Evolutionary conservation across 208 protist species (phyloP).

Genomic region (Novymonas esmeraldas): DNA sequence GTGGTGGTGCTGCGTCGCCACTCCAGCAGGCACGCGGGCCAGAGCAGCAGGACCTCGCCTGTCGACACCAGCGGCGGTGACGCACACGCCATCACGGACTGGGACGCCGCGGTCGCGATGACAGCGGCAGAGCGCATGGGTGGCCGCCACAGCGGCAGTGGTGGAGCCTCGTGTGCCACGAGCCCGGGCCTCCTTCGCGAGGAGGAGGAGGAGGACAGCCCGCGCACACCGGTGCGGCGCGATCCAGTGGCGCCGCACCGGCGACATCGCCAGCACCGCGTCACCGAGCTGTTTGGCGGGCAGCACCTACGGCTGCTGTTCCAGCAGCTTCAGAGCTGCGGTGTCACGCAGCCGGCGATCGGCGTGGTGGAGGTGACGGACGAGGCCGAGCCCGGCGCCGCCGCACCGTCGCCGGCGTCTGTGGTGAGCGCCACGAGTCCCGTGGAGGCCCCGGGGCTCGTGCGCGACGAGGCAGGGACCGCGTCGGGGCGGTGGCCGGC

Average conservation of each 20-base stretch:
- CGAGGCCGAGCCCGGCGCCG: neutral
- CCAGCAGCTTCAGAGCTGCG: conserved; percentile 32
- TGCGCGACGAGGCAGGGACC: neutral
- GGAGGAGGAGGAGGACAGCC: neutral
- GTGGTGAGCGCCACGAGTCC: conserved; percentile 1
- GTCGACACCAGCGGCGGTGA: neutral
- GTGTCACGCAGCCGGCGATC: conserved; percentile 26
- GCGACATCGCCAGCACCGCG: conserved; percentile 10
- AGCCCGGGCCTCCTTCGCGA: no score
- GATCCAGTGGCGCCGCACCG: neutral
- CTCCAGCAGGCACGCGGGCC: neutral
- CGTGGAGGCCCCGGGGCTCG: neutral
- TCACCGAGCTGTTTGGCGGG: conserved; percentile 24
- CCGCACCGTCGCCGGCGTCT: conserved; percentile 8
- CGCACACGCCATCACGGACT: neutral
- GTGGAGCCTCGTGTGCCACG: no score
- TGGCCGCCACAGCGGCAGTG: no score
- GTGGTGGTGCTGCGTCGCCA: conserved; percentile 26
- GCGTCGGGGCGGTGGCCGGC: neutral
- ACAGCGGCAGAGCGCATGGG: neutral
- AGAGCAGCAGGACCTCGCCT: neutral
- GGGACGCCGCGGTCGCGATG: no score
- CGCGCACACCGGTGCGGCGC: neutral
- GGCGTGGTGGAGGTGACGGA: conserved; percentile 31
- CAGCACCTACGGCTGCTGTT: conserved; percentile 27